Evolutionary conservation across 2,329 filamentous ascomycete species (phyloP).

Genomic region (Trichophyton simii): DNA sequence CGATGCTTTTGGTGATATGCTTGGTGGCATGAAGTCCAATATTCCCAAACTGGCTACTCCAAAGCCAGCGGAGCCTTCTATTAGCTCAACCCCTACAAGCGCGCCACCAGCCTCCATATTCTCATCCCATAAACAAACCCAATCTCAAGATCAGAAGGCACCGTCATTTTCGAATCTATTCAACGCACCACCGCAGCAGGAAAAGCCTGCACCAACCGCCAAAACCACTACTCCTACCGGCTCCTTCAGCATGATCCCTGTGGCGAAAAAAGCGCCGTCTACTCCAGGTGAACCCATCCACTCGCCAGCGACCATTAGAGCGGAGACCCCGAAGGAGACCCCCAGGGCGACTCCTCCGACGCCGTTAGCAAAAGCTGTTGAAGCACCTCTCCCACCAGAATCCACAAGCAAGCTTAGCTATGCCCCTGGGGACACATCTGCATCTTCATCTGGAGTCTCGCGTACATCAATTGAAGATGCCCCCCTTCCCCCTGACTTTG

Average conservation of each 20-base stretch:
- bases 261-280: slow-evolving; percentile 19
- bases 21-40: slow-evolving; percentile 15
- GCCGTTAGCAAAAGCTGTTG: slow-evolving; percentile 21
- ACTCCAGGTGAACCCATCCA: slow-evolving; percentile 24
- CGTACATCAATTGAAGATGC: slow-evolving; percentile 31
- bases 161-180: not conserved
- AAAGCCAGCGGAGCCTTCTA: slow-evolving; percentile 11
- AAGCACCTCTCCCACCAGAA: slow-evolving; percentile 36
- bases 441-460: slow-evolving; percentile 31
- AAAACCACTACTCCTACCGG: slow-evolving; percentile 2
- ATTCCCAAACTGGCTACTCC: slow-evolving; percentile 6
- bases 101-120: slow-evolving; percentile 3
- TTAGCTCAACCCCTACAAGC: slow-evolving; percentile 8
- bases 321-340: slow-evolving; percentile 22
- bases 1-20: slow-evolving; percentile 28
- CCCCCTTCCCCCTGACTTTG: slow-evolving; percentile 22
- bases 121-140: slow-evolving; percentile 5
- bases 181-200: not conserved
- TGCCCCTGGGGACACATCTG: slow-evolving; percentile 38
- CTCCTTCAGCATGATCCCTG: slow-evolving; percentile 5
- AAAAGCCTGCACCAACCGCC: not conserved
- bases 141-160: not conserved
- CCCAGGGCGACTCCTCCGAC: slow-evolving; percentile 21
- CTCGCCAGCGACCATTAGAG: slow-evolving; percentile 22
- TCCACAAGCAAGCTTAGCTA: slow-evolving; percentile 36